Base-by-base conservation (phyloP, 2,329 filamentous ascomycete genomes). In the Thyridium curvatum region DNA sequence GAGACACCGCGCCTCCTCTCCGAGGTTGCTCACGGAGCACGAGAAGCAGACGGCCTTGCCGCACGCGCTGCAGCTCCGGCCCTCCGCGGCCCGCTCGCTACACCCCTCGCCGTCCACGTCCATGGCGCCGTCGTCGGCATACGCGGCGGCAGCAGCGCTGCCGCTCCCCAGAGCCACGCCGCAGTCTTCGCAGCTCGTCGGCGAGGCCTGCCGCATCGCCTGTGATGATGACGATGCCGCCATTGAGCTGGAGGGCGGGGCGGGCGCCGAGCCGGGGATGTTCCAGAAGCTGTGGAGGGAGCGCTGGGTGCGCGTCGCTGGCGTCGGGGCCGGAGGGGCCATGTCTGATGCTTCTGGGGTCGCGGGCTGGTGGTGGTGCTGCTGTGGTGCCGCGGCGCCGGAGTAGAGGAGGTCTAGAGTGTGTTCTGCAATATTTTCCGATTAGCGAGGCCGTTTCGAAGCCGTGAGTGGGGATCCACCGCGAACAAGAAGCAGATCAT, bases 281-380 rank as follows among this genome's bases (percentile, higher is more conserved):
- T 68, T 66, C 76, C 76, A 83, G 59, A 81, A 82, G 31, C 50
- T 72, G 54, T 82, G 76, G 0, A 82, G 61, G 0, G 72, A 78
- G 4, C 66, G 61, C 52, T 81, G 77, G 16, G 39, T 53, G 35
- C 41, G 42, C 17, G n/a, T 35, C 35, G 16, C 37, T 38, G 49
- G 21, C 8, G 46, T 14, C 40, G 45, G 31, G 21, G 51, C 29
- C 37, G 52, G 34, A 17, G 39, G 34, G 46, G 45, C 15, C 26
- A 36, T 32, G 17, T 14, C 28, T 49, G 52, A 18, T 38, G 41
- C 13, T 44, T 42, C n/a, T 42, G n/a, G n/a, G n/a, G 42, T 8
- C 38, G 40, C n/a, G 40, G n/a, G 43, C 17, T 37, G 38, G 4
- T 14, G 33, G 18, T 34, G 40, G 10, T 37, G 41, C 8, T 52